Conservation (phyloP, 176 grass and related monocot genomes). For the Raddia guianensis region DNA sequence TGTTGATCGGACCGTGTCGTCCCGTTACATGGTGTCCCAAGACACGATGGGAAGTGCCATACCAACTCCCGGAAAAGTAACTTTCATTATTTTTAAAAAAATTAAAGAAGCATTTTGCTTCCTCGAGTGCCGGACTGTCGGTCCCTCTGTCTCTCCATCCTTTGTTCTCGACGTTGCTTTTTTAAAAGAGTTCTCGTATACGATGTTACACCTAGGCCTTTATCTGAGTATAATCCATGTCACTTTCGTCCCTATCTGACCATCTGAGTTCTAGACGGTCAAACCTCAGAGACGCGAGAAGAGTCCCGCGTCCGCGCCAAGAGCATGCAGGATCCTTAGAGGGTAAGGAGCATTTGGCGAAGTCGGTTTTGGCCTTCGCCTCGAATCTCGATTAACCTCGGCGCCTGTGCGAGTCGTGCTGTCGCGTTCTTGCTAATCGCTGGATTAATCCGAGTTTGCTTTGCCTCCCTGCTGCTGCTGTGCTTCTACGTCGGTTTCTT, state of each 20-base stretch:
- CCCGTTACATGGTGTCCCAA: too few relatives aligned
- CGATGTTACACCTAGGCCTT: not conserved
- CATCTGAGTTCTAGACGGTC: not conserved
- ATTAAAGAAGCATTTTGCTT: not conserved
- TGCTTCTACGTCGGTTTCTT: not conserved
- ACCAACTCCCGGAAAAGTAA: too few relatives aligned
- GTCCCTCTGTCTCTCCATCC: not conserved
- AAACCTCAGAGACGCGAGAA: not conserved
- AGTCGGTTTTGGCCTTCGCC: slow-evolving; percentile 29
- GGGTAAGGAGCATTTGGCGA: slow-evolving; percentile 26
- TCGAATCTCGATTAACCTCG: not conserved
- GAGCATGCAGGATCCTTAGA: too few relatives aligned
- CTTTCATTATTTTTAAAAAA: too few relatives aligned
- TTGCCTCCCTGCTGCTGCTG: slow-evolving; percentile 11
- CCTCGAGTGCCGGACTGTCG: not conserved
- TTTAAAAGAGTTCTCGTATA: too few relatives aligned
- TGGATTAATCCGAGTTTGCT: slow-evolving; percentile 46
- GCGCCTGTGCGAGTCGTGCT: not conserved
- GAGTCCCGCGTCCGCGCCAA: too few relatives aligned
- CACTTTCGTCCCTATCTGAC: not conserved
- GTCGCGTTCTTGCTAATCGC: not conserved
- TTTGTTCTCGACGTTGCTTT: not conserved
- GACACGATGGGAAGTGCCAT: too few relatives aligned
- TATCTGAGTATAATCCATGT: not conserved
- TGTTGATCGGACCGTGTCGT: too few relatives aligned